phyloP scores from a whole-genome alignment of 1,139 yeast genomes.

The Pichia sp. region DNA sequence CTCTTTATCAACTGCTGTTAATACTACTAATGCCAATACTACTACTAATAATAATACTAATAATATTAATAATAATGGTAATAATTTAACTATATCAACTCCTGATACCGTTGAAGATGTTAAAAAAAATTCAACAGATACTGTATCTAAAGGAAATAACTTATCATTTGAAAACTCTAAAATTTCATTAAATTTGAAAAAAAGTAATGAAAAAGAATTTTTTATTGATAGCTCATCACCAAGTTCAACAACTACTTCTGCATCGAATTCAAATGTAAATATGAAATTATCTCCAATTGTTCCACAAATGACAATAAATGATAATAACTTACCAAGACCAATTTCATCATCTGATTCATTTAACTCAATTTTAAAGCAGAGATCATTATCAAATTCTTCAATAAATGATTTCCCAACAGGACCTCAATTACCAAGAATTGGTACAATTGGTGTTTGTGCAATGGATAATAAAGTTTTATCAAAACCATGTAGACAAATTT shows the following conservation, averaged over 20 bases:
- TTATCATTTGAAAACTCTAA: too few relatives aligned
- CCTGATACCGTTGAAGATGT: too few relatives aligned
- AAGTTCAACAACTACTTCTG: neutral
- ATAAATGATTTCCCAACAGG: conserved; percentile 27
- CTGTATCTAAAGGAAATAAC: too few relatives aligned
- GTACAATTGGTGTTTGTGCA: conserved; percentile 97
- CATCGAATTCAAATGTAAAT: conserved; percentile 3
- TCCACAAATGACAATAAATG: conserved; percentile 3
- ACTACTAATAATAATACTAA: neutral
- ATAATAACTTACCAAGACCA: conserved; percentile 2
- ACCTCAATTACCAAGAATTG: conserved; percentile 64
- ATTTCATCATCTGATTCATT: conserved; percentile 13
- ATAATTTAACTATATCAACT: too few relatives aligned
- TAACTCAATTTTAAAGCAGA: conserved; percentile 19
- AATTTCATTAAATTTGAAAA: too few relatives aligned
- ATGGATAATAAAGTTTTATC: conserved; percentile 96
- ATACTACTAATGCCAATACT: neutral
- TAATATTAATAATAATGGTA: neutral
- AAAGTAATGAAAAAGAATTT: too few relatives aligned
- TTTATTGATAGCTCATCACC: neutral
- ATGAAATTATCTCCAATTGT: conserved; percentile 12
- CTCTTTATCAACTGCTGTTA: neutral
- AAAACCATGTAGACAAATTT: conserved; percentile 89
- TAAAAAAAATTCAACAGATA: too few relatives aligned
- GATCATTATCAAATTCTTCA: conserved; percentile 41